Evolutionary conservation across 2,329 filamentous ascomycete genomes (phyloP).

Genomic region (Nectriaceae sp.): DNA sequence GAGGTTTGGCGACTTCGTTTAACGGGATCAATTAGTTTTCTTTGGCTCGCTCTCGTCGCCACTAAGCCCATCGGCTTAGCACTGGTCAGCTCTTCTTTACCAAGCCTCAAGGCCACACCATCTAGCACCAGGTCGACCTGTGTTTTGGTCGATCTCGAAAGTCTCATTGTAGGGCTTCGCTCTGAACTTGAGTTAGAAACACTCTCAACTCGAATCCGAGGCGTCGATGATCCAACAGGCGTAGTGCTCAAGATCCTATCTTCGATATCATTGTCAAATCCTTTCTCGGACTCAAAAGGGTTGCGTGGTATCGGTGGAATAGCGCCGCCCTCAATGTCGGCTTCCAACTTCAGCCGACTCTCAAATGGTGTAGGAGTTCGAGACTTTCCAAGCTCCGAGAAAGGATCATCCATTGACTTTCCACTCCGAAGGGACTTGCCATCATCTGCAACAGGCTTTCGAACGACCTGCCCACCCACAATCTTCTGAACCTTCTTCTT

Average conservation of each 20-base stretch:
- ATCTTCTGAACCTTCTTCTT: conserved; percentile 38
- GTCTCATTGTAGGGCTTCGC: conserved; percentile 11
- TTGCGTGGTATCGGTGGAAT: conserved; percentile 10
- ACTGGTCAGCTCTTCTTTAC: neutral
- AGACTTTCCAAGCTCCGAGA: conserved; percentile 20
- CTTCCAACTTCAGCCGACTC: conserved; percentile 17
- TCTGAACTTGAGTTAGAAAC: conserved; percentile 17
- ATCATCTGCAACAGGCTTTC: conserved; percentile 32
- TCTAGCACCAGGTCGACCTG: conserved; percentile 3
- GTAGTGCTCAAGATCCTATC: conserved; percentile 38
- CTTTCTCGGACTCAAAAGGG: conserved; percentile 40
- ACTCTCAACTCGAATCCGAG: conserved; percentile 29
- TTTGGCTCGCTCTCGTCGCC: conserved; percentile 2
- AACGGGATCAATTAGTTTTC: conserved; percentile 9
- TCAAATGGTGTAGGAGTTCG: conserved; percentile 27
- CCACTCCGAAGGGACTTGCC: conserved; percentile 29
- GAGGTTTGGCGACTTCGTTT: conserved; percentile 9
- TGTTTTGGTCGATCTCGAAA: conserved; percentile 4
- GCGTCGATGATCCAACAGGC: conserved; percentile 42
- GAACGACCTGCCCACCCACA: conserved; percentile 29
- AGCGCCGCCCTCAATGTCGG: conserved; percentile 2
- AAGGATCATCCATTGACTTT: conserved; percentile 32
- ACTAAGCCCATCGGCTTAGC: conserved; percentile 1
- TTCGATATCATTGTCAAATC: conserved; percentile 40
- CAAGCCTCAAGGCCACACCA: conserved; percentile 1